These are phyloP conservation scores for Neurospora sp. DNA, from an alignment of 495 filamentous ascomycete species.

Conservation along the genomic window DNA sequence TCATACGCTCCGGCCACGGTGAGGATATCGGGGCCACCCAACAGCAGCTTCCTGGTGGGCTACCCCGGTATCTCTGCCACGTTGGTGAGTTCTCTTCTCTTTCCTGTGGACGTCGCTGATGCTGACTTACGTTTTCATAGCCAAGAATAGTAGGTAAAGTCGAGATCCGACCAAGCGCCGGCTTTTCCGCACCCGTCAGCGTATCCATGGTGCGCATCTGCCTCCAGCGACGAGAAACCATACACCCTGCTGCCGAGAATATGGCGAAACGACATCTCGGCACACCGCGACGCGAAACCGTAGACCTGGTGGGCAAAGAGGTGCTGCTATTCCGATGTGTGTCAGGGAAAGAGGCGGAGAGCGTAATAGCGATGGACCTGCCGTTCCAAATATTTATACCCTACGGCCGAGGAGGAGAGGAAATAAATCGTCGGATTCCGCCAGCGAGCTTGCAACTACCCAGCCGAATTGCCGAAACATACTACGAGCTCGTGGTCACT, in stretches of 20 bases:
- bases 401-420: slow-evolving; percentile 79
- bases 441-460: slow-evolving; percentile 86
- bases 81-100: slow-evolving; percentile 51
- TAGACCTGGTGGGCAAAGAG: slow-evolving; percentile 90
- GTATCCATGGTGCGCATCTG: slow-evolving; percentile 92
- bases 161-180: slow-evolving; percentile 80
- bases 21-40: slow-evolving; percentile 93
- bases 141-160: slow-evolving; percentile 96
- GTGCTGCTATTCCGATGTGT: slow-evolving; percentile 83
- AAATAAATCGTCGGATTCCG: slow-evolving; percentile 78
- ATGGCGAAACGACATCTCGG: slow-evolving; percentile 86
- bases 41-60: slow-evolving; percentile 91
- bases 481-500: slow-evolving; percentile 90
- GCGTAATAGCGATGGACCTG: slow-evolving; percentile 91
- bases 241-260: slow-evolving; percentile 91
- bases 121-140: slow-evolving; percentile 36
- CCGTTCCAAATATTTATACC: slow-evolving; percentile 97
- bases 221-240: slow-evolving; percentile 86
- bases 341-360: slow-evolving; percentile 72
- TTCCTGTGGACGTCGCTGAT: background rate
- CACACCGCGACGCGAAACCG: slow-evolving; percentile 82
- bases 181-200: slow-evolving; percentile 76
- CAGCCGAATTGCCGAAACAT: slow-evolving; percentile 89
- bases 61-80: slow-evolving; percentile 98
- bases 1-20: slow-evolving; percentile 59